These are phyloP conservation scores for Oryza meridionalis DNA, from an alignment of 176 grass and related monocot species.

Conservation along the genomic window DNA sequence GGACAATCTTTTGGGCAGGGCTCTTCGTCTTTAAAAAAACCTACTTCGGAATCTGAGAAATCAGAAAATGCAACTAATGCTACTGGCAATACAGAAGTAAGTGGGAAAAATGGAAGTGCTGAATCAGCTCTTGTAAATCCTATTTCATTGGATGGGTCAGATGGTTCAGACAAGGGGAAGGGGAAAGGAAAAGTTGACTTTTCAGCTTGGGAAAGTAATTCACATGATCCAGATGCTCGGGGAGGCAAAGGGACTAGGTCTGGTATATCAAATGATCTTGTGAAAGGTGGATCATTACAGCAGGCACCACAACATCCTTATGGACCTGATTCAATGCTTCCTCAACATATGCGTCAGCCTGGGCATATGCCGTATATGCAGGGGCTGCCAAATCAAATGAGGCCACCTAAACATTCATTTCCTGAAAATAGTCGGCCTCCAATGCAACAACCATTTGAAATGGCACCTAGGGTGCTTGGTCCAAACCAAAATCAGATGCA, in stretches of 20 bases:
- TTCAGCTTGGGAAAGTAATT: constrained; percentile 40
- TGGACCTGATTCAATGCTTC: constrained; percentile 44
- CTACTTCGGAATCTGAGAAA: constrained; percentile 37
- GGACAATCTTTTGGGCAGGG: constrained; percentile 35
- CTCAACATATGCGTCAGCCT: constrained; percentile 52
- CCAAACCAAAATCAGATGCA: constrained; percentile 38
- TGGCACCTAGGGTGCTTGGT: constrained; percentile 37
- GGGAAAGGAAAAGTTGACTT: constrained; percentile 37
- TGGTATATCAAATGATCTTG: constrained; percentile 38
- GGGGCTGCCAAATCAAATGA: constrained; percentile 49
- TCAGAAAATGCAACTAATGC: constrained; percentile 45
- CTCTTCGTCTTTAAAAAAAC: constrained; percentile 5
- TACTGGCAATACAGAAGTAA: constrained; percentile 29
- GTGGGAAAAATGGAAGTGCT: constrained; percentile 36
- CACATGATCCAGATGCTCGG: constrained; percentile 24
- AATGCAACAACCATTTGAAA: constrained; percentile 45
- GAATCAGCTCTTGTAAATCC: constrained; percentile 35
- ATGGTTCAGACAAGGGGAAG: constrained; percentile 26
- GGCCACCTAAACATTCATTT: constrained; percentile 44
- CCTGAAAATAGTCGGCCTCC: constrained; percentile 48
- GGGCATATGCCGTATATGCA: constrained; percentile 47
- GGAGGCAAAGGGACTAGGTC: constrained; percentile 36
- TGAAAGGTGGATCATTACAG: constrained; percentile 44
- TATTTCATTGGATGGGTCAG: constrained; percentile 29
- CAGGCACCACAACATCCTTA: constrained; percentile 45